Base-by-base conservation (phyloP, 768 basidiomycete species). In the Cystofilobasidium macerans region DNA sequence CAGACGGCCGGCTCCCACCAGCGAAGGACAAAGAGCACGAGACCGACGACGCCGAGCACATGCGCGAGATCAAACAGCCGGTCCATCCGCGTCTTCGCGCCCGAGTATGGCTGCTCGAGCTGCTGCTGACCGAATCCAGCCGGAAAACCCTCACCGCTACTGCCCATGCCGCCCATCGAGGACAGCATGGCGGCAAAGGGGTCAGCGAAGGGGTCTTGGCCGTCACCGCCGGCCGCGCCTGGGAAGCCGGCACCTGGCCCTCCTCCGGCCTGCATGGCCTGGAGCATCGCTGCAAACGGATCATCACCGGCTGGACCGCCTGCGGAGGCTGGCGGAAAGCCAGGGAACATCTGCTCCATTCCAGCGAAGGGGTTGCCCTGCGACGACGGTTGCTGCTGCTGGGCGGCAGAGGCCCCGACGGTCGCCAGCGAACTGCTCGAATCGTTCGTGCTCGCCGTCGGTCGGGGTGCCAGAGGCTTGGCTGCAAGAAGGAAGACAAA, bases 1-100 rank as follows among this genome's bases (percentile, higher is more conserved):
- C 38, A 30, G n/a, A 71, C 57, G 24, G 57, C 70, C 8, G 75
- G 76, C 68, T 77, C 76, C 76, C 76, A 77, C 71, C 71, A 73
- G 30, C 69, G 48, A 4, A 75, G 66, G 14, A 69, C 69, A 51
- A 75, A 74, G 36, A 65, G 42, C 30, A 69, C 69, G 18, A 77
- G 63, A 0, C 65, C 53, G 32, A 73, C 24, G 8, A 75, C 71
- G 18, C 71, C 57, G 33, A 74, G 28, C 33, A 72, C 57, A 61
- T 77, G 76, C 14, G 75, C 67, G 26, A 76, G 28, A 1, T 75
- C 75, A 53, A 73, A 74, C 16, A 71, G 51, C 22, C 67, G 63
- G 28, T 73, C 71, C 22, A 69, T 53, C 47, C 69, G 67, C 9
- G 72, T 59, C 67, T 72, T 69, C 47, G 35, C 45, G 8, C 24